Percentiles rank a stretch among this genome's conserved stretches.
Conservation (phyloP, 1,139 yeast species). For the Geotrichum reessii region DNA sequence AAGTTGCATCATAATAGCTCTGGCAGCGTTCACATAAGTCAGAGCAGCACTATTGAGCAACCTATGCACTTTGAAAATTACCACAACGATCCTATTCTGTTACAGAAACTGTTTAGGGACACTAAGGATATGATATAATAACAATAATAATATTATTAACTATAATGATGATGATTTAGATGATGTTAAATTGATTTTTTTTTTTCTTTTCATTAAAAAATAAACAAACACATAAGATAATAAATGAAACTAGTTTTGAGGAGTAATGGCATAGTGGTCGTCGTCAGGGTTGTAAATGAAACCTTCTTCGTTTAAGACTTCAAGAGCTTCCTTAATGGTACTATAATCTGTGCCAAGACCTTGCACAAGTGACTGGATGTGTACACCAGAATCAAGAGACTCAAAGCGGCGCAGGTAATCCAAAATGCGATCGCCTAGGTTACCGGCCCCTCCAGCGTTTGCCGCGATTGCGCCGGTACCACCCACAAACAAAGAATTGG, state of each 20-base stretch:
- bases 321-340: conserved; percentile 1
- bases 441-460: neutral
- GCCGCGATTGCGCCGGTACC: neutral
- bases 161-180: neutral
- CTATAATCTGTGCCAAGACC: conserved; percentile 5
- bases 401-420: neutral
- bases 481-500: neutral
- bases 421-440: conserved; percentile 9
- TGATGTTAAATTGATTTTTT: neutral
- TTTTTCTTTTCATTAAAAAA: neutral
- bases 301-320: conserved; percentile 2
- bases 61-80: neutral
- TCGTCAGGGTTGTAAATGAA: conserved; percentile 8
- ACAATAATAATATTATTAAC: neutral
- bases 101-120: neutral
- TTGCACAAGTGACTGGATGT: conserved; percentile 6
- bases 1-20: neutral
- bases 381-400: conserved; percentile 6
- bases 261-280: conserved; percentile 12
- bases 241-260: neutral
- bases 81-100: neutral
- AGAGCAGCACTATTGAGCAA: neutral
- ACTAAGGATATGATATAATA: neutral
- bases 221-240: neutral
- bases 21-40: neutral